phyloP scores from a whole-genome alignment of 176 grass and related monocot genomes.

The Rhipidocladum racemiflorum region DNA sequence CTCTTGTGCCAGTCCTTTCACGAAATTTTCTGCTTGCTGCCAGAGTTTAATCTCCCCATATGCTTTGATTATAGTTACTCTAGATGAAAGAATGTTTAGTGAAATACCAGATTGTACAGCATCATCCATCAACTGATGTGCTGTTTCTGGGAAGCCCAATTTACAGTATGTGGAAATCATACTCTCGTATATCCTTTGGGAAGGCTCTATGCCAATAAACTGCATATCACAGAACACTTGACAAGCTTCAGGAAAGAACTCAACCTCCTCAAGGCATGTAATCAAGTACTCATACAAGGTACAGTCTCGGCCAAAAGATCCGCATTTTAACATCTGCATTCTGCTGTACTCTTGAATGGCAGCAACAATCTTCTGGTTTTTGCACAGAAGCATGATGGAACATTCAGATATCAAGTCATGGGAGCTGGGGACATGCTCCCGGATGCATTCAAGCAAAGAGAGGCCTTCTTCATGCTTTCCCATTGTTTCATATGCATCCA shows the following conservation, averaged over 20 bases:
- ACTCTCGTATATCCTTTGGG: conserved; percentile 59
- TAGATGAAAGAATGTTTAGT: conserved; percentile 49
- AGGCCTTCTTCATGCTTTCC: conserved; percentile 49
- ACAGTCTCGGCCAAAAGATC: conserved; percentile 43
- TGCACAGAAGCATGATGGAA: conserved; percentile 76
- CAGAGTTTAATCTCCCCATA: conserved; percentile 78
- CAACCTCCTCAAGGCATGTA: conserved; percentile 59
- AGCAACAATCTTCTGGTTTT: conserved; percentile 43
- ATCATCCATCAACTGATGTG: conserved; percentile 62
- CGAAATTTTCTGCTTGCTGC: conserved; percentile 76
- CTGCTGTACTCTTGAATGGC: conserved; percentile 68
- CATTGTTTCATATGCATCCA: conserved; percentile 58
- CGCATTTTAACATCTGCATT: conserved; percentile 35
- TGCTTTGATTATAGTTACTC: conserved; percentile 65
- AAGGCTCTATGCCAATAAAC: conserved; percentile 63
- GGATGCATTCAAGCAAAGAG: conserved; percentile 71
- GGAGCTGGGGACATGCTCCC: conserved; percentile 46
- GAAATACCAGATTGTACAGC: conserved; percentile 43
- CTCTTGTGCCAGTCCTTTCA: conserved; percentile 55
- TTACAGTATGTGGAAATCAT: conserved; percentile 68
- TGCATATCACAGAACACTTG: conserved; percentile 86
- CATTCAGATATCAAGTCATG: conserved; percentile 62
- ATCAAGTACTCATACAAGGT: conserved; percentile 72
- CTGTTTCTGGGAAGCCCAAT: conserved; percentile 87
- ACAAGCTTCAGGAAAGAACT: conserved; percentile 62